Percentiles rank a stretch among this genome's conserved stretches.
phyloP scores from a whole-genome alignment of 768 basidiomycete species.

The Tylopilus rubrobrunneus region DNA sequence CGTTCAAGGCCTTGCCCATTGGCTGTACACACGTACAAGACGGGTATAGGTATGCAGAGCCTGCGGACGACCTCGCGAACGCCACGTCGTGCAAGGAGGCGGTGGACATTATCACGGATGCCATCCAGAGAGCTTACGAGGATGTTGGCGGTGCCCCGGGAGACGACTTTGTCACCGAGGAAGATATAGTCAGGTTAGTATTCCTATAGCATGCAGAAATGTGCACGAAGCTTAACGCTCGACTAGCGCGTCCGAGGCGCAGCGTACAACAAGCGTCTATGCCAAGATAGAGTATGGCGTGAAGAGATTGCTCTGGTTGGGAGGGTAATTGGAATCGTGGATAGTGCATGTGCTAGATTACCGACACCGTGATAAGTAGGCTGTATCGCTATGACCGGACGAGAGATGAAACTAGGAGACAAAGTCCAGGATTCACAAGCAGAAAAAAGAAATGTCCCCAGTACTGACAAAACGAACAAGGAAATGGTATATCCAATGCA shows the following conservation, averaged over 20 bases:
- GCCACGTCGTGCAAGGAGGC: slow-evolving; percentile 74
- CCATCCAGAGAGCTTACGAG: slow-evolving; percentile 63
- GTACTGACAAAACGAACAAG: slow-evolving; percentile 15
- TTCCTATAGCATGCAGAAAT: neutral
- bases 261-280: slow-evolving; percentile 79
- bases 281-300: slow-evolving; percentile 93
- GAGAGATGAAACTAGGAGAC: slow-evolving; percentile 1
- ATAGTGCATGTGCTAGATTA: slow-evolving; percentile 7
- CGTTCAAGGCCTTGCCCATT: slow-evolving; percentile 78
- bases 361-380: slow-evolving; percentile 6
- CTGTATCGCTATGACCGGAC: slow-evolving; percentile 13
- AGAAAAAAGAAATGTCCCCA: neutral
- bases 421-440: slow-evolving; percentile 6
- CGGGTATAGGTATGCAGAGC: slow-evolving; percentile 46
- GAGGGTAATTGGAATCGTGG: slow-evolving; percentile 41
- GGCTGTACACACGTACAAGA: slow-evolving; percentile 51
- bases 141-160: slow-evolving; percentile 47
- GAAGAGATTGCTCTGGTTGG: slow-evolving; percentile 87
- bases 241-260: slow-evolving; percentile 73
- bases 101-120: slow-evolving; percentile 69
- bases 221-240: neutral
- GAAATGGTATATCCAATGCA: slow-evolving; percentile 21
- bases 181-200: slow-evolving; percentile 77
- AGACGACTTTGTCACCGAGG: slow-evolving; percentile 51
- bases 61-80: slow-evolving; percentile 56